These are phyloP conservation scores for Monilinia vaccinii-corymbosi DNA, from an alignment of 2,329 filamentous ascomycete genomes.

Conservation along the genomic window DNA sequence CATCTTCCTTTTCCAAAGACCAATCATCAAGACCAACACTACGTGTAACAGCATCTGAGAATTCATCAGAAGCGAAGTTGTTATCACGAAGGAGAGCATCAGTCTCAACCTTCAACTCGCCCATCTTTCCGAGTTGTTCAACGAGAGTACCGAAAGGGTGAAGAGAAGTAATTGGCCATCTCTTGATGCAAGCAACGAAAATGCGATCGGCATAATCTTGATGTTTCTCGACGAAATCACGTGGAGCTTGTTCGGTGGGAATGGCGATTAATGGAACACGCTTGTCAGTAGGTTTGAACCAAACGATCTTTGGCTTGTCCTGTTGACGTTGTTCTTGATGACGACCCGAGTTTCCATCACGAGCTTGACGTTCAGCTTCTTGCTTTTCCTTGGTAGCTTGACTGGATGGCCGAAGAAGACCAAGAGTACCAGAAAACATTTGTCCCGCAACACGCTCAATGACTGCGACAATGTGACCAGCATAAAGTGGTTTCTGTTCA, in stretches of 20 bases:
- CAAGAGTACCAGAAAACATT: slow-evolving; percentile 97
- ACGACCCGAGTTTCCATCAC: slow-evolving; percentile 65
- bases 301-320: slow-evolving; percentile 99
- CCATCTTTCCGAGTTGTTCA: slow-evolving; percentile 94
- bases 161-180: slow-evolving; percentile 98
- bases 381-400: slow-evolving; percentile 99
- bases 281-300: slow-evolving; percentile 99
- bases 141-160: slow-evolving; percentile 97
- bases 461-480: slow-evolving; percentile 93
- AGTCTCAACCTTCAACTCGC: slow-evolving; percentile 93
- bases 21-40: slow-evolving; percentile 90
- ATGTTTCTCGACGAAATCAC: slow-evolving; percentile 97
- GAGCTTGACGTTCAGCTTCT: slow-evolving; percentile 86
- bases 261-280: slow-evolving; percentile 96
- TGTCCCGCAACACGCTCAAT: slow-evolving; percentile 95
- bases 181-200: slow-evolving; percentile 98
- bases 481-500: slow-evolving; percentile 94
- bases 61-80: slow-evolving; percentile 96
- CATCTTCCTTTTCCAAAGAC: slow-evolving; percentile 76
- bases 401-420: slow-evolving; percentile 88
- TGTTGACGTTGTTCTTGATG: slow-evolving; percentile 75
- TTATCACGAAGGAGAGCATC: slow-evolving; percentile 95
- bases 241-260: slow-evolving; percentile 92
- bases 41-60: slow-evolving; percentile 90
- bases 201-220: slow-evolving; percentile 96